Percentiles rank a stretch among this genome's conserved stretches.
Evolutionary conservation across 2,329 filamentous ascomycete genomes (phyloP).

Genomic region (Coniella lustricola): DNA sequence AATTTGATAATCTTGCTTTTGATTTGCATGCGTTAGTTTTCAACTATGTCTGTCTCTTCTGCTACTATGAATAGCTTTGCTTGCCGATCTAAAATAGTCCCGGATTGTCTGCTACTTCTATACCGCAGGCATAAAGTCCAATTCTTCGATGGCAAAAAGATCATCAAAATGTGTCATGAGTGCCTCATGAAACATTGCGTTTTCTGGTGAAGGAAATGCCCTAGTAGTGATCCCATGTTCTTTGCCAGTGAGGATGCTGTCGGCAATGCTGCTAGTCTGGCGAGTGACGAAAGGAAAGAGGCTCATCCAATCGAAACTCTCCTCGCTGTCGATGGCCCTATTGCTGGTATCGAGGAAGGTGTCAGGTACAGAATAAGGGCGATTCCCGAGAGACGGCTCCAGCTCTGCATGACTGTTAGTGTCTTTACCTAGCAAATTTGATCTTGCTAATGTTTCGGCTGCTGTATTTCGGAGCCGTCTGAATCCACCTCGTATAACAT

Average conservation of each 20-base stretch:
- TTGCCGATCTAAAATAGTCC: too few species aligned
- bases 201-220: neutral
- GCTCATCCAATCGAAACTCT: conserved; percentile 26
- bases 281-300: conserved; percentile 29
- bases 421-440: neutral
- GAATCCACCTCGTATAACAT: conserved; percentile 27
- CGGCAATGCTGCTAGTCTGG: conserved; percentile 24
- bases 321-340: conserved; percentile 8
- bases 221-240: conserved; percentile 17
- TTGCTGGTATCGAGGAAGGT: neutral
- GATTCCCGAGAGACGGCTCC: neutral
- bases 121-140: neutral
- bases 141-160: neutral
- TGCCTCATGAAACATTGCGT: neutral
- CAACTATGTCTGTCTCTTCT: neutral
- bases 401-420: neutral
- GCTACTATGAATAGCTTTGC: too few species aligned
- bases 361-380: neutral
- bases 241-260: conserved; percentile 20
- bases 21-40: neutral
- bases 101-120: too few species aligned
- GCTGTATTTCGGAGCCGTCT: conserved; percentile 20
- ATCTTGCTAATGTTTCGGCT: neutral
- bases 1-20: neutral
- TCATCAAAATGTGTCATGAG: neutral